Conservation (phyloP, 1,139 yeast species). For the Magnusiomyces paraingens region DNA sequence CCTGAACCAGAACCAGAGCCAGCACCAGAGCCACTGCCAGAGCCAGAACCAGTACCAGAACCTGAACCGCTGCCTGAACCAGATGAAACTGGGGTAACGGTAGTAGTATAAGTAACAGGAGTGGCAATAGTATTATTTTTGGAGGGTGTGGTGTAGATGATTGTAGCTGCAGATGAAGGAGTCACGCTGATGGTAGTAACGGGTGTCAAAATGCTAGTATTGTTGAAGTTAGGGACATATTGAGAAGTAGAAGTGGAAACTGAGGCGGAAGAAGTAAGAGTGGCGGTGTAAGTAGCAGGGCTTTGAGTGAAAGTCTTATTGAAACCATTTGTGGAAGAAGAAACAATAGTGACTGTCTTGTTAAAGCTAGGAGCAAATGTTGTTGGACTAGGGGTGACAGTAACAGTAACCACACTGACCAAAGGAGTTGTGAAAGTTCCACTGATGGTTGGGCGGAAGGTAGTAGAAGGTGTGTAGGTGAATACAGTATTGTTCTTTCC, state of each 20-base stretch:
- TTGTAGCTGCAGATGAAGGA: background rate
- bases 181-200: background rate
- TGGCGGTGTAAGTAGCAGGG: background rate
- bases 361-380: background rate
- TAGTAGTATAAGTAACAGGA: background rate
- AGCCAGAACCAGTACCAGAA: too few species aligned
- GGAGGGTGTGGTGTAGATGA: background rate
- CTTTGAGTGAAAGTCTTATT: background rate
- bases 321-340: background rate
- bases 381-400: background rate
- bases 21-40: too few species aligned
- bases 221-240: background rate
- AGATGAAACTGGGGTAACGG: background rate
- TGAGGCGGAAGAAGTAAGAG: constrained; percentile 1
- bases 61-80: background rate
- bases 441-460: background rate
- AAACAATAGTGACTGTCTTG: background rate
- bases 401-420: background rate
- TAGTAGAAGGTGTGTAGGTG: constrained; percentile 7
- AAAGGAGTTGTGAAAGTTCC: constrained; percentile 6
- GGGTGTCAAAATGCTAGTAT: background rate
- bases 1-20: too few species aligned
- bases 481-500: background rate
- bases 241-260: background rate
- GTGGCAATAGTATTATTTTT: background rate